Evolutionary conservation across 495 filamentous ascomycete genomes (phyloP), one percentile per base, ranked within the genome.

Genomic region (Delitschia confertaspora): DNA sequence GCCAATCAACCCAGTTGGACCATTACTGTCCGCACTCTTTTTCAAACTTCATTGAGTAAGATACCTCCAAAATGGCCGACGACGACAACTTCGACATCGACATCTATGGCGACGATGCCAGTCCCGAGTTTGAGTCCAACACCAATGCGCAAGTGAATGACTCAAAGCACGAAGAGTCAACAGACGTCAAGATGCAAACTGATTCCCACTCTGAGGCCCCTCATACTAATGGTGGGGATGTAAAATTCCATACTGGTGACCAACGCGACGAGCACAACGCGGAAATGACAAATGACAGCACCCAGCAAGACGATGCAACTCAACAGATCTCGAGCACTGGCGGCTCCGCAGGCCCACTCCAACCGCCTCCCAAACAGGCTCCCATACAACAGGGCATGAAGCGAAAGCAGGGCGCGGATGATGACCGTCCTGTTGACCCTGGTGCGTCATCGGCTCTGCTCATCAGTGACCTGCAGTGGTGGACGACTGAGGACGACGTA

Each of bases 71-170:
- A 46, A 89, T 89, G 84, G 84, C 83, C 47, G 77, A 80, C 57
- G 84, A 93, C 65, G 83, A 91, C 65, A 88, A 93, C 58, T 96
- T 95, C 72, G 91, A 96, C 62, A 93, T 95, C 73, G 93, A 96
- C 63, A 88, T 95, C 65, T 95, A 95, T 62, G 89, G 86, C 49
- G 83, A 95, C 60, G 79, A 80, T 42, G 71, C 73, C 44, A 63
- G 69, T 13, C 57, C 61, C 37, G 63, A 68, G 35, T 62, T 41
- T 32, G 26, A 48, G 11, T 50, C 57, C 35, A 63, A 65, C 26
- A 55, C 61, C 27, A 52, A 20, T 34, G 46, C 56, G 11, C 52
- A 69, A 21, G 60, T 22, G 30, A 24, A 26, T 14, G 58, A 56
- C n/a, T 37, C 33, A 22, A 51, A 45, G 18, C 33, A 45, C 20